Percentiles rank a stretch among this genome's conserved stretches.
Evolutionary conservation across 306 rosid genomes (phyloP).

Genomic region (Dalbergia oliveri): DNA sequence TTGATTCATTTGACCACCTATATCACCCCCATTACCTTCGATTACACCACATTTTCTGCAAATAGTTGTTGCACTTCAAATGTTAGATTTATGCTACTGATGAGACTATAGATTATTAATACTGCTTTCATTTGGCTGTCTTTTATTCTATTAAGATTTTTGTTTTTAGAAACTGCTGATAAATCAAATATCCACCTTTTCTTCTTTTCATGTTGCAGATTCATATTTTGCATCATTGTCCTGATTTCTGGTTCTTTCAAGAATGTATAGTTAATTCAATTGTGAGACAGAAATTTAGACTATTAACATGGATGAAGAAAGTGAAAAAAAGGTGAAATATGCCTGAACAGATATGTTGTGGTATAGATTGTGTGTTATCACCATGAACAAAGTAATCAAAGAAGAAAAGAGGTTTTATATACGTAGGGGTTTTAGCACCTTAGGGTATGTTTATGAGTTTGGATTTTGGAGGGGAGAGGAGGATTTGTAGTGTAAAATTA

Average conservation of each 20-base stretch:
- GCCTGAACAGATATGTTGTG: background rate
- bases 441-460: too few species aligned
- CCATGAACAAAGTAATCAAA: slow-evolving; percentile 21
- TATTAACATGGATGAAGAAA: slow-evolving; percentile 17
- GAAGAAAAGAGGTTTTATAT: background rate
- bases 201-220: background rate
- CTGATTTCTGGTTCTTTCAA: slow-evolving; percentile 17
- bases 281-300: slow-evolving; percentile 35
- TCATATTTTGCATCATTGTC: slow-evolving; percentile 3
- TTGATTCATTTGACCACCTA: too few species aligned
- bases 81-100: background rate
- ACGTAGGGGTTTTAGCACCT: slow-evolving; percentile 4
- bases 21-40: too few species aligned
- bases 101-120: background rate
- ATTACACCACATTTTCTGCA: too few species aligned
- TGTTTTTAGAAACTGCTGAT: background rate
- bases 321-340: background rate
- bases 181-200: slow-evolving; percentile 19
- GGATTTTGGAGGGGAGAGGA: too few species aligned
- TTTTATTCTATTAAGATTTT: slow-evolving; percentile 19
- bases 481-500: too few species aligned
- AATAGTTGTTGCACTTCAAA: background rate
- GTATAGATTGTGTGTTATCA: slow-evolving; percentile 17
- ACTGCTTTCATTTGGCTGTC: background rate
- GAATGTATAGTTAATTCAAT: slow-evolving; percentile 2